Base-by-base conservation (phyloP, 768 basidiomycete species). In the Pleurotus platypus region DNA sequence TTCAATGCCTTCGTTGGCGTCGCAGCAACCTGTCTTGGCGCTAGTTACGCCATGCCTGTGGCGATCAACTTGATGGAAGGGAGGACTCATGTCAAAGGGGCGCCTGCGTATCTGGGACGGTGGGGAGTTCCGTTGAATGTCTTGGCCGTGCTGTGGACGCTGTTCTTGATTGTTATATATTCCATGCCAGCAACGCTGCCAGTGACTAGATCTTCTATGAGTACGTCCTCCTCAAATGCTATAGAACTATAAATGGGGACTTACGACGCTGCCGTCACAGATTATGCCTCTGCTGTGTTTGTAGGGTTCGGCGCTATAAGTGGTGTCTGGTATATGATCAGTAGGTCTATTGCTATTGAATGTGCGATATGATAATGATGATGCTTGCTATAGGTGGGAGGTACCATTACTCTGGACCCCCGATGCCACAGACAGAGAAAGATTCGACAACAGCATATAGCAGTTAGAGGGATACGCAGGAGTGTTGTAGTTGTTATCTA, bases 1-100 rank as follows among this genome's bases (percentile, higher is more conserved):
- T 87, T 87, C 67, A 86, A 85, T 58, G 86, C 84, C 2, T 87
- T 88, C 60, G 79, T 83, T 3, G 83, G 85, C 11, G 84, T 87
- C 3, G 82, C 82, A 0, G 83, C 85, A 18, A 86, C 87, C 57
- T 86, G 84, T 63, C 72, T 87, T 9, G 82, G 82, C 2, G 78
- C 82, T n/a, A 83, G 82, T 48, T 85, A 86, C 59, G 79, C 80
- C 1, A 78, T 87, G 72, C 85, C 85, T 2, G 75, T 88, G 6
- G 77, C 79, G 1, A 78, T 85, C 46, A 79, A 76, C 8, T 68
- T 87, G 4, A 63, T 69, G 1, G 63, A 78, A 35, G 73, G 77
- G 0, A 74, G 85, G 2, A 68, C 62, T 46, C 71, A 74, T 37
- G 71, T 85, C 57, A 58, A 56, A 2, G 78, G 76, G 49, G 82